phyloP scores from a whole-genome alignment of 257 asterid genomes.

The Rhazya stricta region DNA sequence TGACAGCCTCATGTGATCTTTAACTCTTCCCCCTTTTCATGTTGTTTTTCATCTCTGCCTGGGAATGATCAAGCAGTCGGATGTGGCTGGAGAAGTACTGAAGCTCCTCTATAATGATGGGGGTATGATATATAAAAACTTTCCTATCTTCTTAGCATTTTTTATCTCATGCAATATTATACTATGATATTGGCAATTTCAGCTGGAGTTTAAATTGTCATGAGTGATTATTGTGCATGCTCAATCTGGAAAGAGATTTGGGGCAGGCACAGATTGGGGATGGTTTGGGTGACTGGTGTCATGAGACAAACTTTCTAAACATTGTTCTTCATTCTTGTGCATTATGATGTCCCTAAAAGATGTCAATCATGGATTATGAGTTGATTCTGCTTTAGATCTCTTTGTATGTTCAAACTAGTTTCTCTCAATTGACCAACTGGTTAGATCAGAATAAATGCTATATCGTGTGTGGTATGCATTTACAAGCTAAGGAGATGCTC shows the following conservation, averaged over 20 bases:
- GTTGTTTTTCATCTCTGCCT: slow-evolving; percentile 9
- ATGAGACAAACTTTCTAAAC: not conserved
- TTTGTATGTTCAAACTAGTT: not conserved
- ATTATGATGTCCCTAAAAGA: not conserved
- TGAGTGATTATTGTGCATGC: not conserved
- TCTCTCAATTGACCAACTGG: not conserved
- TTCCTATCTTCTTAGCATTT: not conserved
- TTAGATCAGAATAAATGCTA: not conserved
- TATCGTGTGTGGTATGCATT: not conserved
- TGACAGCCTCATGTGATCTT: slow-evolving; percentile 14
- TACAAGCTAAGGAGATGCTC: not conserved
- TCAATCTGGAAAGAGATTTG: not conserved
- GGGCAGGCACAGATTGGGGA: not conserved
- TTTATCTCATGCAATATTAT: not conserved
- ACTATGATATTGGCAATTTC: not conserved
- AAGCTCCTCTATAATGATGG: slow-evolving; percentile 71
- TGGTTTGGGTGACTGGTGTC: not conserved
- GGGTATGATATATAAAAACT: slow-evolving; percentile 38
- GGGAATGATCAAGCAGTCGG: slow-evolving; percentile 50
- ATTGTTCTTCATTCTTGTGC: not conserved
- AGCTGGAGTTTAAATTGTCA: not conserved
- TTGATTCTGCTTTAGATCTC: not conserved
- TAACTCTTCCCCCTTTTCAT: not conserved
- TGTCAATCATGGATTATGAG: not conserved
- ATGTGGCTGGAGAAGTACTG: slow-evolving; percentile 79